A percentile compares a stretch with the other conserved stretches of the same genome.
These are phyloP conservation scores for Coemansia asiatica DNA, from an alignment of 192 early-diverging fungal species.

Conservation along the genomic window DNA sequence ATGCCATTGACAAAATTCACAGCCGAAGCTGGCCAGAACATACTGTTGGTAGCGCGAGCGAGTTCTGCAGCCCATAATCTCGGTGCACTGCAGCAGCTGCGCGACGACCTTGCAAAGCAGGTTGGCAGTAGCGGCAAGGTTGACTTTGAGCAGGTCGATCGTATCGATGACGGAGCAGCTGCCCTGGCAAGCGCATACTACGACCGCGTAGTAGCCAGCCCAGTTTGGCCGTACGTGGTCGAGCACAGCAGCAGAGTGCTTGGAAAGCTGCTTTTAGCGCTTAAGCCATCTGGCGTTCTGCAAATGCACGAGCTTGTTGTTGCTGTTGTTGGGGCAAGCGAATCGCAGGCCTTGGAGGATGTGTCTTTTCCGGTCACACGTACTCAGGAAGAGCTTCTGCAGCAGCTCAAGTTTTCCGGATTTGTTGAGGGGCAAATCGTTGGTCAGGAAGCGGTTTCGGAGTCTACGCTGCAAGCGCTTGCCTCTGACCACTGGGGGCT, in stretches of 20 bases:
- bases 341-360: conserved; percentile 41
- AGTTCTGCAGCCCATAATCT: conserved; percentile 32
- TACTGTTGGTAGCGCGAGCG: conserved; percentile 43
- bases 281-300: conserved; percentile 69
- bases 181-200: conserved; percentile 58
- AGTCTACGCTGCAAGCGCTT: conserved; percentile 47
- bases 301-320: conserved; percentile 70
- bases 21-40: conserved; percentile 26
- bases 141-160: conserved; percentile 84
- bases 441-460: conserved; percentile 39
- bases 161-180: conserved; percentile 63
- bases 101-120: conserved; percentile 52
- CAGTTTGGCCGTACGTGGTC: conserved; percentile 58
- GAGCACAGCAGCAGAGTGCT: conserved; percentile 67
- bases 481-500: conserved; percentile 63
- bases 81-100: conserved; percentile 43
- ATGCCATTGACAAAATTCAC: conserved; percentile 7
- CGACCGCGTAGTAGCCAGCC: conserved; percentile 63
- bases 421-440: conserved; percentile 69
- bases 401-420: conserved; percentile 79
- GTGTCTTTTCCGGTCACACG: conserved; percentile 58
- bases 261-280: conserved; percentile 59
- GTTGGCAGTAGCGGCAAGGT: conserved; percentile 63
- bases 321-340: conserved; percentile 56
- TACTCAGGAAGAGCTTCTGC: conserved; percentile 61